These are phyloP conservation scores for Calycina marina DNA, from an alignment of 2,329 filamentous ascomycete species.

Conservation along the genomic window DNA sequence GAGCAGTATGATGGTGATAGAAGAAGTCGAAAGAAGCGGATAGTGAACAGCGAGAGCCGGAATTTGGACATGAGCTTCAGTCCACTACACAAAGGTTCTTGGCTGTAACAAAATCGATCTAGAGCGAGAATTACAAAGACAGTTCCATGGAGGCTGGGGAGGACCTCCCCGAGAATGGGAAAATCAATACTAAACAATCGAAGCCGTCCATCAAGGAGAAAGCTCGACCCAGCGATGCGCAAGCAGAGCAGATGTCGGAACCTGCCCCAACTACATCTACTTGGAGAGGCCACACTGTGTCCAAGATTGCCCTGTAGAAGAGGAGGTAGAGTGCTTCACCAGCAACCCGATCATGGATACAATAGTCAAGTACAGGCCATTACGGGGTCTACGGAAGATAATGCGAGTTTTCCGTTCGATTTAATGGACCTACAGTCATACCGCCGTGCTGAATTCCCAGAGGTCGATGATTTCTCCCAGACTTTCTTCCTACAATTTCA, in stretches of 20 bases:
- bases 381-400: constrained; percentile 34
- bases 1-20: too few species aligned
- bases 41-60: constrained; percentile 39
- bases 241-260: too few species aligned
- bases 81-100: constrained; percentile 43
- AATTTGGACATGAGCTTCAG: constrained; percentile 41
- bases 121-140: constrained; percentile 24
- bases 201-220: not conserved
- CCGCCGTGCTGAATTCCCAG: constrained; percentile 15
- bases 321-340: constrained; percentile 6
- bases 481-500: constrained; percentile 19
- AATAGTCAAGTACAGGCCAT: constrained; percentile 31
- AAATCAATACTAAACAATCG: not conserved
- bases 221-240: too few species aligned
- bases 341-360: constrained; percentile 6
- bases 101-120: constrained; percentile 33
- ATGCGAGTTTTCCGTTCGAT: constrained; percentile 37
- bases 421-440: constrained; percentile 20
- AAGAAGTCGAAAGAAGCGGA: too few species aligned
- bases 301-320: constrained; percentile 10
- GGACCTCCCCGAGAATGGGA: too few species aligned
- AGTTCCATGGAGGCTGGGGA: too few species aligned
- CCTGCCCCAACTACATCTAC: too few species aligned
- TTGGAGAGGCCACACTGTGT: too few species aligned
- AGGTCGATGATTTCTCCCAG: constrained; percentile 17